Evolutionary conservation across 2,329 filamentous ascomycete species (phyloP).

Genomic region (Diaporthe sp.): DNA sequence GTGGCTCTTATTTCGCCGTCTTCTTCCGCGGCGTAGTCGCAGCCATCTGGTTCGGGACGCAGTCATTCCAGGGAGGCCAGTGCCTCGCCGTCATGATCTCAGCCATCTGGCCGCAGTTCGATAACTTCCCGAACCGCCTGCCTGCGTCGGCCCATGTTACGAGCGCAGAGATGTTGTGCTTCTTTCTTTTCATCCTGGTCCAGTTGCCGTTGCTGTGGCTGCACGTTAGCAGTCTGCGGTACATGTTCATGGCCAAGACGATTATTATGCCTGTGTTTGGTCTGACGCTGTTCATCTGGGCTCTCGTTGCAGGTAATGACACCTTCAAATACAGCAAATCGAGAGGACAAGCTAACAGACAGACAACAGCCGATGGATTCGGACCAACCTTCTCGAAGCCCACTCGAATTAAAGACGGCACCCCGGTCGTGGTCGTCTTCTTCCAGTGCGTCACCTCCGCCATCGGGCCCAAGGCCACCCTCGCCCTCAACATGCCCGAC

Average conservation of each 20-base stretch:
- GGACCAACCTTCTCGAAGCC: constrained; percentile 49
- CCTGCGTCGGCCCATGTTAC: constrained; percentile 65
- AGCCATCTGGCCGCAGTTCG: constrained; percentile 67
- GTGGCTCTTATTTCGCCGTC: constrained; percentile 53
- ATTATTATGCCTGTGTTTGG: constrained; percentile 66
- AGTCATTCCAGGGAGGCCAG: constrained; percentile 73
- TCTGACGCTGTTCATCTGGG: constrained; percentile 30
- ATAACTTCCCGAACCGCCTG: constrained; percentile 64
- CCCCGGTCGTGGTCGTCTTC: constrained; percentile 21
- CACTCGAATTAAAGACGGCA: constrained; percentile 58
- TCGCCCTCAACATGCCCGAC: constrained; percentile 66
- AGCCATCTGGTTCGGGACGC: constrained; percentile 73
- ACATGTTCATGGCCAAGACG: constrained; percentile 61
- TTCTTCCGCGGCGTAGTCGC: constrained; percentile 58
- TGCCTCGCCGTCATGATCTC: constrained; percentile 57
- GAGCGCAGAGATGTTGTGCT: constrained; percentile 61
- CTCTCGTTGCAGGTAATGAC: constrained; percentile 11
- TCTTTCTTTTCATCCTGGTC: constrained; percentile 68
- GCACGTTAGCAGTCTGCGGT: constrained; percentile 44
- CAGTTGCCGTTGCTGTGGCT: constrained; percentile 68
- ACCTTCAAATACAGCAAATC: neutral
- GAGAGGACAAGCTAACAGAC: neutral
- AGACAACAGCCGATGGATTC: constrained; percentile 41
- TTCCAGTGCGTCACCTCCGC: constrained; percentile 53
- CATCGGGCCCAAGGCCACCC: constrained; percentile 55